Evolutionary conservation across 257 asterid genomes (phyloP), one percentile per base, ranked within the genome.

Genomic region (Fraxinus quadrangulata): DNA sequence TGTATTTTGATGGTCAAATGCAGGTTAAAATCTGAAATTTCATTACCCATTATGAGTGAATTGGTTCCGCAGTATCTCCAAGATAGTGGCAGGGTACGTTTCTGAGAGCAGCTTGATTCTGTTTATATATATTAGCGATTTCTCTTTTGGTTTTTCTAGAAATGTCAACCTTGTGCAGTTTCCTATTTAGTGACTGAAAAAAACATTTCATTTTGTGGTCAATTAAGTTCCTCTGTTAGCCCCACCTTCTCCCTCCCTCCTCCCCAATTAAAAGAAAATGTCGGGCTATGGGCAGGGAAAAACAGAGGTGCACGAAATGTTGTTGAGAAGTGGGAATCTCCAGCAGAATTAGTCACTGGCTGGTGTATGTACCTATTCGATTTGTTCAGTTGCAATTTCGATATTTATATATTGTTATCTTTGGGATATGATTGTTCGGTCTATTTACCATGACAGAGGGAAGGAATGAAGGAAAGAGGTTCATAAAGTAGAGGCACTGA

Each of bases 21-120:
- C 96, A 95, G 99, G 91, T 87, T 85, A 77, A 93, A 90, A 84
- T 88, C 99, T 67, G 99, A 96, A 80, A 89, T 96, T 72, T 88
- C 98, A 68, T 81, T 96, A 78, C 98, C 98, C 70, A 80, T 96
- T 72, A 89, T 90, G 96, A 91, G 84, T 85, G 99, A 96, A 86
- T 84, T 96, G 90, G 90, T 88, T 76, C 97, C 94, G 10, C 97
- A 93, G 75, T 96, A 96, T 87, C 96, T 96, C 78, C 99, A 96
- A 85, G 99, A 96, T 78, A 86, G 85, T 90, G 91, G 87, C 86
- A 89, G 89, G 97, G 99, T 95, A 89, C 61, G 84, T 78, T 63
- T 69, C 65, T 37, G 69, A 21, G 51, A 77, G 73, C 73, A 83
- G 74, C 78, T 78, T 76, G 74, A 66, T 74, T 84, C n/a, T 78